Conservation (phyloP, 306 rosid species). For the Senna siamea region DNA sequence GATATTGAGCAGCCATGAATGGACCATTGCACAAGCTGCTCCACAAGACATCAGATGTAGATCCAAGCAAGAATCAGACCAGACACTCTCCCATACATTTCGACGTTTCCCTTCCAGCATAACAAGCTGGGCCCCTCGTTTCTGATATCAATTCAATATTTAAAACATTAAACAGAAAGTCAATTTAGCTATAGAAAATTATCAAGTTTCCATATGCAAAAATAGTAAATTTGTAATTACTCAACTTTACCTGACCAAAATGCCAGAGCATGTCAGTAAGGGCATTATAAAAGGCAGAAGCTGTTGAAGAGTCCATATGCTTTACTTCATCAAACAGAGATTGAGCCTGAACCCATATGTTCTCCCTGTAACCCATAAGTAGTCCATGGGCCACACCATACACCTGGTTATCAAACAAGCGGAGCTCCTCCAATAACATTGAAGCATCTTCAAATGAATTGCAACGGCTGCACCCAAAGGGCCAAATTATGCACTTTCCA, state of each 20-base stretch:
- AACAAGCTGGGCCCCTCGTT: slow-evolving; percentile 86
- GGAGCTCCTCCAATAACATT: slow-evolving; percentile 80
- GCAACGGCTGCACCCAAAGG: slow-evolving; percentile 68
- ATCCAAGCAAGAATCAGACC: slow-evolving; percentile 80
- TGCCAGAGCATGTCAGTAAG: slow-evolving; percentile 98
- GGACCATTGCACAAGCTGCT: slow-evolving; percentile 95
- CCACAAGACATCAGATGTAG: slow-evolving; percentile 94
- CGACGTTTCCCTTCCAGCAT: slow-evolving; percentile 82
- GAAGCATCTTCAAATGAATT: slow-evolving; percentile 83
- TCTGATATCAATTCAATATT: slow-evolving; percentile 43
- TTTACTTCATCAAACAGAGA: slow-evolving; percentile 79
- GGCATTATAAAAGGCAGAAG: slow-evolving; percentile 92
- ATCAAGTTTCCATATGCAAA: neutral
- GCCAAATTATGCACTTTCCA: slow-evolving; percentile 32
- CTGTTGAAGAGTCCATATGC: slow-evolving; percentile 88
- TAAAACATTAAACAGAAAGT: neutral
- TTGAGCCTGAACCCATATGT: slow-evolving; percentile 73
- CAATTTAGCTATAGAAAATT: slow-evolving; percentile 6
- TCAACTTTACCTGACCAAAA: slow-evolving; percentile 79
- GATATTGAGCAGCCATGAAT: slow-evolving; percentile 77
- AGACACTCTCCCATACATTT: slow-evolving; percentile 81
- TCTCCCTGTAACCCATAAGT: slow-evolving; percentile 77
- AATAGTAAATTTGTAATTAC: neutral
- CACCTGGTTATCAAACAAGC: slow-evolving; percentile 78
- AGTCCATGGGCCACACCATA: slow-evolving; percentile 94